phyloP scores from a whole-genome alignment of 2,329 filamentous ascomycete species.

The Penicillium sp. region DNA sequence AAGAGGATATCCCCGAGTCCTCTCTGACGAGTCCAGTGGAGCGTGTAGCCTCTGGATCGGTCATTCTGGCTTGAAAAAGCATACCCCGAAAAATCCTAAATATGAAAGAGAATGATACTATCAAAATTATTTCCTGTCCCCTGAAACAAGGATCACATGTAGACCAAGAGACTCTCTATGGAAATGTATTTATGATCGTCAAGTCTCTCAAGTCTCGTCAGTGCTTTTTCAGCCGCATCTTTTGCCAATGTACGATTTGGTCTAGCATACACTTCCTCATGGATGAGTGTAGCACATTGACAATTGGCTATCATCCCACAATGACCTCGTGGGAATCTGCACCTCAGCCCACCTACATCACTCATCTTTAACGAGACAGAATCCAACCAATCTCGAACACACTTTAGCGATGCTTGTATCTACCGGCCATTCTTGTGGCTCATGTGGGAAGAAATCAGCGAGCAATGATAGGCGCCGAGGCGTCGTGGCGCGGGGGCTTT shows the following conservation, averaged over 20 bases:
- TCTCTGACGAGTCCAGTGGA: not conserved
- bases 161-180: too few relatives aligned
- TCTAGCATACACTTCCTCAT: not conserved
- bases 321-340: not conserved
- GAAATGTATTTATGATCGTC: too few relatives aligned
- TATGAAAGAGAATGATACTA: too few relatives aligned
- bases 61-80: not conserved
- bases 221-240: not conserved
- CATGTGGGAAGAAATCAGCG: not conserved
- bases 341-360: not conserved
- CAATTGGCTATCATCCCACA: not conserved
- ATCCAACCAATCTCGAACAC: not conserved
- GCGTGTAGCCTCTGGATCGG: not conserved
- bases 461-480: not conserved
- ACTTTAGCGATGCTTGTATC: not conserved
- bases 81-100: too few relatives aligned
- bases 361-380: not conserved
- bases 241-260: not conserved
- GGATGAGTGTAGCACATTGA: not conserved
- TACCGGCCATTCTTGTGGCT: not conserved
- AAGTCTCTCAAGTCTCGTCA: not conserved
- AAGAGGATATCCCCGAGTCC: not conserved
- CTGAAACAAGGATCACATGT: too few relatives aligned
- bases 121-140: too few relatives aligned
- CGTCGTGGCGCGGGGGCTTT: not conserved